Conservation (phyloP, 192 early-diverging fungal species). For the Umbelopsis vinacea region DNA sequence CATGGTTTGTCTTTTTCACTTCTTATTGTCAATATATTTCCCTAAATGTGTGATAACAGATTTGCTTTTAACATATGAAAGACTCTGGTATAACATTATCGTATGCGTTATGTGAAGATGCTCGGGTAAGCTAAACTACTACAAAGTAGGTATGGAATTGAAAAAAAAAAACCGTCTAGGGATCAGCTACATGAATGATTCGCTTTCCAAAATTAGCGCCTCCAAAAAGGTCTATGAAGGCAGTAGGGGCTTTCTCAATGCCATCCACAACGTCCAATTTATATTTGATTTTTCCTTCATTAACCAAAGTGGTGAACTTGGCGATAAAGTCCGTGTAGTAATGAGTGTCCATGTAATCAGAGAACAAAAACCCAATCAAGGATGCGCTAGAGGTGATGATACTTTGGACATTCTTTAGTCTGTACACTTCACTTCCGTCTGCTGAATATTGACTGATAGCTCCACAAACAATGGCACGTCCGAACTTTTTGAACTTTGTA, state of each 20-base stretch:
- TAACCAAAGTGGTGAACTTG: conserved; percentile 52
- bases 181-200: conserved; percentile 49
- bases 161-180: not conserved
- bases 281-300: conserved; percentile 49
- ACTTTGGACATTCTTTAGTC: not conserved
- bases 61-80: too few species aligned
- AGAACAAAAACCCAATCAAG: not conserved
- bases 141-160: too few species aligned
- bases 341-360: conserved; percentile 12
- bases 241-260: conserved; percentile 55
- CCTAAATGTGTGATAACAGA: too few species aligned
- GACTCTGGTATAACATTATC: too few species aligned
- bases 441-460: conserved; percentile 56
- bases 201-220: conserved; percentile 59
- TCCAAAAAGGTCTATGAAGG: conserved; percentile 52
- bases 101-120: too few species aligned
- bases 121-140: too few species aligned
- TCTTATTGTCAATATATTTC: too few species aligned
- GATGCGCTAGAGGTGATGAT: not conserved
- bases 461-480: conserved; percentile 56
- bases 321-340: conserved; percentile 41
- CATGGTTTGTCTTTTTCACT: too few species aligned
- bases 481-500: conserved; percentile 46
- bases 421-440: not conserved
- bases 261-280: conserved; percentile 48